Evolutionary conservation across 306 rosid genomes (phyloP).

Genomic region (Quercus rubra): DNA sequence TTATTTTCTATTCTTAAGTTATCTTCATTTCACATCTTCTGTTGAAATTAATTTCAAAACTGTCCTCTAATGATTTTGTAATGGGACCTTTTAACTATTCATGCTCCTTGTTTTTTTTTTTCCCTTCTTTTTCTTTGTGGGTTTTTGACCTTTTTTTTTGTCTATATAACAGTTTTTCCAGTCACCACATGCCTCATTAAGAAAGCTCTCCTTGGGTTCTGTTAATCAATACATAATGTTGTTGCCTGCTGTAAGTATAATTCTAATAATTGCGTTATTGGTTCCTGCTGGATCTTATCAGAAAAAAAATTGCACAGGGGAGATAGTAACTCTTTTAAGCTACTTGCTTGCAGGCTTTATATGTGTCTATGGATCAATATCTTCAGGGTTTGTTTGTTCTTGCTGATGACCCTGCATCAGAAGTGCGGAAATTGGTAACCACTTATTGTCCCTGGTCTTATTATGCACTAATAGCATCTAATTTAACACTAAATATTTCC

Average conservation of each 20-base stretch:
- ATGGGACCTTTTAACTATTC: constrained; percentile 7
- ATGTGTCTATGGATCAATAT: constrained; percentile 78
- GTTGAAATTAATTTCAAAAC: not conserved
- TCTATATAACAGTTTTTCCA: constrained; percentile 67
- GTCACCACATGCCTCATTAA: constrained; percentile 80
- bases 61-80: not conserved
- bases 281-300: constrained; percentile 15
- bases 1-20: not conserved
- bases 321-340: constrained; percentile 11
- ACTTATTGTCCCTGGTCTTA: constrained; percentile 11
- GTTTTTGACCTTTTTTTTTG: constrained; percentile 3
- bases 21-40: not conserved
- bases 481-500: not conserved
- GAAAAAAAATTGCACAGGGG: constrained; percentile 10
- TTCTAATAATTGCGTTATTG: constrained; percentile 8
- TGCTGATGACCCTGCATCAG: constrained; percentile 72
- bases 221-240: constrained; percentile 92
- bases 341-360: constrained; percentile 59
- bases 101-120: not conserved
- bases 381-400: constrained; percentile 94
- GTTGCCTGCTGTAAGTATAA: constrained; percentile 89
- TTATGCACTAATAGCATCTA: constrained; percentile 8
- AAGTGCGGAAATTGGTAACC: constrained; percentile 92
- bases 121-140: not conserved
- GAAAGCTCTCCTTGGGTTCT: constrained; percentile 92